A percentile compares a stretch with the other conserved stretches of the same genome.
These are phyloP conservation scores for Colletotrichum viniferum DNA, from an alignment of 2,329 filamentous ascomycete species.

Conservation along the genomic window DNA sequence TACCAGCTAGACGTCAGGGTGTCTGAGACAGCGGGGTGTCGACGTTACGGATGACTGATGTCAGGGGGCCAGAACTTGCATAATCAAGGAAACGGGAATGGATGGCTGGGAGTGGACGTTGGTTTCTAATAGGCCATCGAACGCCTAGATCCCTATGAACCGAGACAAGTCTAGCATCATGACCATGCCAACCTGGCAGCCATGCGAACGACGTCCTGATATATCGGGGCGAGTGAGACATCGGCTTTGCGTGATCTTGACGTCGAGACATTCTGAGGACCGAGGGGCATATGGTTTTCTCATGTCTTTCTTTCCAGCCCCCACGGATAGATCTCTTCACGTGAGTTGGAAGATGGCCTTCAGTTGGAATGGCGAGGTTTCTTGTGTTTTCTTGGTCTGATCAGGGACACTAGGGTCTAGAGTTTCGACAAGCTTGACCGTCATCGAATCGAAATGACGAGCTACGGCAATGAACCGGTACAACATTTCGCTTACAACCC, in stretches of 20 bases:
- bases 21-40: slow-evolving; percentile 3
- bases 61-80: background rate
- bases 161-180: slow-evolving; percentile 3
- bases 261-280: background rate
- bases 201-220: background rate
- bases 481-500: accelerated
- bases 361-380: background rate
- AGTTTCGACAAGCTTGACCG: background rate
- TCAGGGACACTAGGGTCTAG: background rate
- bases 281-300: background rate
- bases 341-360: background rate
- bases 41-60: background rate
- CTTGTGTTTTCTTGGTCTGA: background rate
- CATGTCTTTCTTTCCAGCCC: background rate
- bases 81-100: background rate
- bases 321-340: background rate
- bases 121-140: background rate
- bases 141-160: background rate
- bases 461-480: background rate
- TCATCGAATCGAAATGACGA: background rate
- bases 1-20: background rate
- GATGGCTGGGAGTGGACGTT: background rate
- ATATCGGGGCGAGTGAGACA: background rate
- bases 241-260: background rate
- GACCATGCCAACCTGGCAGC: background rate